Evolutionary conservation across 1,284 basidiomycete species (phyloP).

Genomic region (Apiotrichum siamense): DNA sequence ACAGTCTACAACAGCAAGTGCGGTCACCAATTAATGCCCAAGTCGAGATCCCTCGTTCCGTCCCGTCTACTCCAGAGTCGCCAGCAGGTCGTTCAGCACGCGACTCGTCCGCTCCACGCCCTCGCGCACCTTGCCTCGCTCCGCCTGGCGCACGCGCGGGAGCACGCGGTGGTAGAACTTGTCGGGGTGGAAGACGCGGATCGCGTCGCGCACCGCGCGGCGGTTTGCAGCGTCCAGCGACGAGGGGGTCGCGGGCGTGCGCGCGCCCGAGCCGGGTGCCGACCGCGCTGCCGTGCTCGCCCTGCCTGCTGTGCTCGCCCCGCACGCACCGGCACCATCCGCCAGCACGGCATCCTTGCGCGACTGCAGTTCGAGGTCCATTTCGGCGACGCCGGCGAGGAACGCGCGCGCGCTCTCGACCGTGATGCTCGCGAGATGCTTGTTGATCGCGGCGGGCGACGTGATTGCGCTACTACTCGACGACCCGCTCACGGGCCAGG

Average conservation of each 20-base stretch:
- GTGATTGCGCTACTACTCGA: constrained; percentile 42
- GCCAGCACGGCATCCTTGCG: constrained; percentile 28
- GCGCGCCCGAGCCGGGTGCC: too few species aligned
- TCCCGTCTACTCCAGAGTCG: too few species aligned
- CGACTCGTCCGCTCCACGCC: constrained; percentile 53
- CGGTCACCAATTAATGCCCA: too few species aligned
- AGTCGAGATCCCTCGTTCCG: too few species aligned
- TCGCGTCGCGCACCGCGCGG: constrained; percentile 53
- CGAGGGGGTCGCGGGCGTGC: too few species aligned
- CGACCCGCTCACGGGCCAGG: constrained; percentile 62
- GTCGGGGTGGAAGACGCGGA: constrained; percentile 69
- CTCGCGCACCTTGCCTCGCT: constrained; percentile 57
- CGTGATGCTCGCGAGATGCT: constrained; percentile 47
- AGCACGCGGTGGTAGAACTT: constrained; percentile 61
- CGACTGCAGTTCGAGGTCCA: constrained; percentile 25
- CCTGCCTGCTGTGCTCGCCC: too few species aligned
- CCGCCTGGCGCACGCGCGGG: constrained; percentile 53
- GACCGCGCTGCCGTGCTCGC: too few species aligned
- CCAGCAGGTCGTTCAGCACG: constrained; percentile 24
- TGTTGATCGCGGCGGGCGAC: background rate
- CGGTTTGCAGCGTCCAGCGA: constrained; percentile 34
- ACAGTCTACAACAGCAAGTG: too few species aligned
- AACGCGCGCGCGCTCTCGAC: constrained; percentile 54
- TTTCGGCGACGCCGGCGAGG: constrained; percentile 50
- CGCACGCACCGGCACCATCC: background rate